Conservation (phyloP, 2,329 filamentous ascomycete genomes). For the Helotiales sp. region DNA sequence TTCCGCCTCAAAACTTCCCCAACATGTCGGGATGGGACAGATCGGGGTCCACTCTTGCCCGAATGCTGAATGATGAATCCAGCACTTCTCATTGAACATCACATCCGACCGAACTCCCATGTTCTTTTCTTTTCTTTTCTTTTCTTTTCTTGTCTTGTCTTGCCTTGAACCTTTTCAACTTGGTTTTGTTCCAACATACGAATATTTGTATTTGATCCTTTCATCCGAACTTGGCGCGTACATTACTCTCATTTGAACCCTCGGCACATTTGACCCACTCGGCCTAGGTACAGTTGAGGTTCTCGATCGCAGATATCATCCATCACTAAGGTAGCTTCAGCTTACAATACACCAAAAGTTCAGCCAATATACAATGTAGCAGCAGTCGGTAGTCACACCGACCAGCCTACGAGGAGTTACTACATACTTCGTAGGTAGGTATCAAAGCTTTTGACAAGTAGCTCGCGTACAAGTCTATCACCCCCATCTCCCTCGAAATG, state of each 20-base stretch:
- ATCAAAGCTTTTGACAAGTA: not conserved
- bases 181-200: not conserved
- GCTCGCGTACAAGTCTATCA: too few species aligned
- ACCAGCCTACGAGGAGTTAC: too few species aligned
- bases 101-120: not conserved
- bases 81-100: not conserved
- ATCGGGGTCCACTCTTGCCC: constrained; percentile 1
- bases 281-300: not conserved
- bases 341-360: too few species aligned
- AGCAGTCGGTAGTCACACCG: not conserved
- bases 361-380: too few species aligned
- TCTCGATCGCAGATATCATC: too few species aligned
- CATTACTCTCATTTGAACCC: too few species aligned
- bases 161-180: not conserved
- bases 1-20: constrained; percentile 26
- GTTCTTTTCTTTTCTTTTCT: too few species aligned
- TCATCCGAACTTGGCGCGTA: not conserved
- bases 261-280: too few species aligned
- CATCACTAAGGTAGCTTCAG: too few species aligned
- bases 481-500: too few species aligned
- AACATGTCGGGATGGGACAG: constrained; percentile 22
- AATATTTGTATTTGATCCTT: not conserved
- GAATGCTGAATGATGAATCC: constrained; percentile 11
- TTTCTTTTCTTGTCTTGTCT: not conserved
- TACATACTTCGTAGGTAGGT: too few species aligned